Conservation (phyloP, 2,329 filamentous ascomycete species). For the Clonostachys rhizophaga region DNA sequence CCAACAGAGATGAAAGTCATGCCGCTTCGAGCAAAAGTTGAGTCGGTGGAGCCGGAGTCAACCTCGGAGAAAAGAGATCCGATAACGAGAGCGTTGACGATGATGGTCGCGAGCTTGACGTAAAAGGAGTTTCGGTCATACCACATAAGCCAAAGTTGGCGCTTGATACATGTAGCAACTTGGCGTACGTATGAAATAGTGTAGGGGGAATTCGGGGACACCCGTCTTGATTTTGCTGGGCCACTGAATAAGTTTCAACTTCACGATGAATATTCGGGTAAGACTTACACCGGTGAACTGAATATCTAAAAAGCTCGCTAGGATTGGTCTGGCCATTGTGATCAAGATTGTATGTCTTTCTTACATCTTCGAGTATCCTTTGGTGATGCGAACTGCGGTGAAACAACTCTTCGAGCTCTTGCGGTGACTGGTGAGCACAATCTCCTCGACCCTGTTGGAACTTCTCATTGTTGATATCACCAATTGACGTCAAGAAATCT, state of each 20-base stretch:
- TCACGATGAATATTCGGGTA: too few species aligned
- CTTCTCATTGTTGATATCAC: slow-evolving; percentile 61
- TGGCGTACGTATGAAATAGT: slow-evolving; percentile 72
- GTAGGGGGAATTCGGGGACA: slow-evolving; percentile 41
- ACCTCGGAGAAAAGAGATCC: slow-evolving; percentile 75
- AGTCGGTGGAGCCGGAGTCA: slow-evolving; percentile 49
- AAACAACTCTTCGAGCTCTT: slow-evolving; percentile 64
- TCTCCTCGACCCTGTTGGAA: slow-evolving; percentile 61
- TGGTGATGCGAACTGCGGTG: slow-evolving; percentile 55
- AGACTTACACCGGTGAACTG: background rate
- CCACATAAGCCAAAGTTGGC: slow-evolving; percentile 61
- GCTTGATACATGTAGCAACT: slow-evolving; percentile 61
- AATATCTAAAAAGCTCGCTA: slow-evolving; percentile 62
- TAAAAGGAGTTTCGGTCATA: slow-evolving; percentile 71
- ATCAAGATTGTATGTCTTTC: slow-evolving; percentile 36
- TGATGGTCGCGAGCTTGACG: slow-evolving; percentile 76
- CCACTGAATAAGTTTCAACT: too few species aligned
- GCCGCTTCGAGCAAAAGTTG: slow-evolving; percentile 53
- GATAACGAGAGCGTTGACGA: slow-evolving; percentile 70
- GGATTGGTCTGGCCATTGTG: slow-evolving; percentile 57
- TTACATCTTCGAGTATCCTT: slow-evolving; percentile 54
- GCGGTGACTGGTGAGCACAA: slow-evolving; percentile 61
- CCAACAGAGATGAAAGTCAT: slow-evolving; percentile 43
- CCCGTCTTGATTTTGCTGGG: slow-evolving; percentile 44
- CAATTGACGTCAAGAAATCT: slow-evolving; percentile 63